Conservation (phyloP, 495 filamentous ascomycete genomes). For the Antarctomyces pellizariae region DNA sequence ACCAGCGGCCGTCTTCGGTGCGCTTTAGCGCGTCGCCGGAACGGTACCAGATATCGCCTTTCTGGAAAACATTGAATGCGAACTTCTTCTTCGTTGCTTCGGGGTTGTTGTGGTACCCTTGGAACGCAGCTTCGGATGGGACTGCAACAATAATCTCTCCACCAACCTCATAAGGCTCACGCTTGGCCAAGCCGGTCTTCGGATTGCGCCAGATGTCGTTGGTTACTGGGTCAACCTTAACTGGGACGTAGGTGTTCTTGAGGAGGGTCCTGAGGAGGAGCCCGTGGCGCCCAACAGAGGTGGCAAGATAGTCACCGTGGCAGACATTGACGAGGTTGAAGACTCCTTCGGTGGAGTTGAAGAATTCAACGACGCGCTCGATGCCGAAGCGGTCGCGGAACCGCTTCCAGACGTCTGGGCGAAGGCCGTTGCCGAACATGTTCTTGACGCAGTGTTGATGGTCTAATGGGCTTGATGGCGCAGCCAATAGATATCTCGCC, state of each 20-base stretch:
- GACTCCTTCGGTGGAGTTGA: slow-evolving; percentile 41
- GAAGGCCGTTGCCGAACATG: slow-evolving; percentile 57
- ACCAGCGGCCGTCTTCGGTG: slow-evolving; percentile 47
- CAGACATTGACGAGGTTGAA: slow-evolving; percentile 33
- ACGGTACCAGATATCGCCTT: slow-evolving; percentile 55
- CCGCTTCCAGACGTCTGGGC: slow-evolving; percentile 52
- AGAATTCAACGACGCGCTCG: slow-evolving; percentile 35
- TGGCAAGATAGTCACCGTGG: slow-evolving; percentile 31
- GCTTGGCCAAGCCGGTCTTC: slow-evolving; percentile 39
- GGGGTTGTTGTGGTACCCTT: slow-evolving; percentile 45
- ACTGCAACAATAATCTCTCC: slow-evolving; percentile 57
- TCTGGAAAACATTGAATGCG: slow-evolving; percentile 41
- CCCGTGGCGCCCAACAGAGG: slow-evolving; percentile 53
- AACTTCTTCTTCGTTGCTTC: slow-evolving; percentile 47
- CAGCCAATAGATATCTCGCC: slow-evolving; percentile 48
- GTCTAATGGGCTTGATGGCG: slow-evolving; percentile 38
- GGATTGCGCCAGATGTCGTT: slow-evolving; percentile 38
- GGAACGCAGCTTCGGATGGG: slow-evolving; percentile 32
- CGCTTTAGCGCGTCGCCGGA: slow-evolving; percentile 49
- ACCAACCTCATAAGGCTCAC: slow-evolving; percentile 38
- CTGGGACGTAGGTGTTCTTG: slow-evolving; percentile 33
- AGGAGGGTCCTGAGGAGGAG: slow-evolving; percentile 25
- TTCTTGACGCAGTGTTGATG: slow-evolving; percentile 36
- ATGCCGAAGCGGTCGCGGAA: slow-evolving; percentile 43
- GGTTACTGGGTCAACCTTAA: slow-evolving; percentile 41